Evolutionary conservation across 1,284 basidiomycete genomes (phyloP).

Genomic region (Trichosporon asahii): DNA sequence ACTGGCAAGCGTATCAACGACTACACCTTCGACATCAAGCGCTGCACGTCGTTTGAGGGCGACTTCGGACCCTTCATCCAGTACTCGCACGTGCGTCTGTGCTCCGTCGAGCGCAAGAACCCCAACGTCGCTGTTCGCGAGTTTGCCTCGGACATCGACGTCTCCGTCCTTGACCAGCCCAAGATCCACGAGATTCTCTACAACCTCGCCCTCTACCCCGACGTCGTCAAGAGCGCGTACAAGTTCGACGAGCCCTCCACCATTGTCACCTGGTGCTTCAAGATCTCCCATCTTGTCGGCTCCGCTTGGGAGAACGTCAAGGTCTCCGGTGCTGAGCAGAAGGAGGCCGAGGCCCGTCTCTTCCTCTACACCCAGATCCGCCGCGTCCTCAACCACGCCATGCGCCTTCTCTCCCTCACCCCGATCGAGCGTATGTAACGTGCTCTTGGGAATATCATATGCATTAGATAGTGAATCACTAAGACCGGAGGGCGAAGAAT

Average conservation of each 20-base stretch:
- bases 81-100: conserved; percentile 93
- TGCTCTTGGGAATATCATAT: not conserved
- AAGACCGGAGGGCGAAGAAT: too few relatives aligned
- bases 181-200: conserved; percentile 85
- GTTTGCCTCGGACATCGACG: conserved; percentile 64
- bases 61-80: conserved; percentile 93
- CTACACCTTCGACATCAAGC: conserved; percentile 91
- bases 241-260: conserved; percentile 86
- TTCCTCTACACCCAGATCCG: conserved; percentile 85
- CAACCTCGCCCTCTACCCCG: conserved; percentile 84
- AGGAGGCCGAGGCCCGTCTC: conserved; percentile 78
- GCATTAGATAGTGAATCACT: conserved; percentile 11
- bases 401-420: conserved; percentile 81
- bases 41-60: conserved; percentile 94
- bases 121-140: conserved; percentile 73
- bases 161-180: conserved; percentile 63
- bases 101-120: conserved; percentile 90
- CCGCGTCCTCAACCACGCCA: conserved; percentile 80
- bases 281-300: conserved; percentile 51
- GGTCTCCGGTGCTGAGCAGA: conserved; percentile 69
- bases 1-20: conserved; percentile 91
- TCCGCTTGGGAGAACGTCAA: conserved; percentile 55
- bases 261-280: conserved; percentile 62
- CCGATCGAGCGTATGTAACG: conserved; percentile 85
- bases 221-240: conserved; percentile 79